phyloP scores from a whole-genome alignment of 2,329 filamentous ascomycete genomes.

The Thelonectria olida region DNA sequence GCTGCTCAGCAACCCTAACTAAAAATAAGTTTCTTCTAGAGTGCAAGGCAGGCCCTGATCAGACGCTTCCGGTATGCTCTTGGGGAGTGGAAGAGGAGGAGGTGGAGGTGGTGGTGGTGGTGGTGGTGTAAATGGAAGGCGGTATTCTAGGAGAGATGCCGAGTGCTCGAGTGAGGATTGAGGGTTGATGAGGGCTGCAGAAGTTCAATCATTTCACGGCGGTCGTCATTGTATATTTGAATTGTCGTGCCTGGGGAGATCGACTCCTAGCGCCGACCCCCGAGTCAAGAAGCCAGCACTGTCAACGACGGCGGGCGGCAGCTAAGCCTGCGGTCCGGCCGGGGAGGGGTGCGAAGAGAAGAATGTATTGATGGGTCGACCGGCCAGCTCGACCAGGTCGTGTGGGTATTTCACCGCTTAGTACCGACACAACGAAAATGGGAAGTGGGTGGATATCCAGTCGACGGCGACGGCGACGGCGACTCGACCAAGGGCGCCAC shows the following conservation, averaged over 20 bases:
- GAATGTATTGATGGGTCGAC: conserved; percentile 31
- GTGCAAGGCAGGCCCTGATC: not conserved
- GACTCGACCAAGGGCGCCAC: conserved; percentile 36
- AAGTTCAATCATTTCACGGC: conserved; percentile 20
- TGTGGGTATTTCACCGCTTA: conserved; percentile 34
- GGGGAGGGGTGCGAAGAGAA: conserved; percentile 36
- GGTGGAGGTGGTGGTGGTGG: not conserved
- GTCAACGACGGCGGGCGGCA: conserved; percentile 39
- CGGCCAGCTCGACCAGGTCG: conserved; percentile 29
- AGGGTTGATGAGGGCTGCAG: not conserved
- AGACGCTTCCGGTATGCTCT: not conserved
- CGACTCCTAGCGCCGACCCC: conserved; percentile 34
- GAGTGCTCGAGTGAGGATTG: conserved; percentile 15
- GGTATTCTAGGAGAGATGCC: conserved; percentile 5
- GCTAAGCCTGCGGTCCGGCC: conserved; percentile 35
- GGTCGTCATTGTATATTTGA: conserved; percentile 39
- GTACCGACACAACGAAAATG: conserved; percentile 38
- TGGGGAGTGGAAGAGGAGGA: not conserved
- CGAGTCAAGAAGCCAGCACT: conserved; percentile 34
- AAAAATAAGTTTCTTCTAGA: conserved; percentile 2
- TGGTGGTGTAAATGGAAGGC: not conserved
- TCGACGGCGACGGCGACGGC: conserved; percentile 37
- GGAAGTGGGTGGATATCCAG: conserved; percentile 34
- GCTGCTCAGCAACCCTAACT: conserved; percentile 4
- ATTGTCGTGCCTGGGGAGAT: conserved; percentile 33